Conservation (phyloP, 2,329 filamentous ascomycete species). For the Colletotrichum echinochloae region DNA sequence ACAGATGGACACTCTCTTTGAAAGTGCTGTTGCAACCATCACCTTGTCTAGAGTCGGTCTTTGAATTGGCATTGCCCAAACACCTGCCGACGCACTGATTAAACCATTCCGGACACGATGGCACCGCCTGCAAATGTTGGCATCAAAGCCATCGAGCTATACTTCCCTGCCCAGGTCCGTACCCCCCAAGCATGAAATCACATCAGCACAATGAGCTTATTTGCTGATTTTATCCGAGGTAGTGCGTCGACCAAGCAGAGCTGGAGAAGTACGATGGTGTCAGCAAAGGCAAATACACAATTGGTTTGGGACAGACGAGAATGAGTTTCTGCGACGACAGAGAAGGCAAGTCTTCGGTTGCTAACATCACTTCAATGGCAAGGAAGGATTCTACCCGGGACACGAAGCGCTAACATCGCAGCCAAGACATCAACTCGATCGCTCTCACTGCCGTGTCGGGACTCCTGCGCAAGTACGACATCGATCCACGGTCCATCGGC, state of each 20-base stretch:
- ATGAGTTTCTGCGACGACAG: conserved; percentile 94
- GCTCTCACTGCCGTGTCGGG: conserved; percentile 81
- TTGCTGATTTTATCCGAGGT: no score
- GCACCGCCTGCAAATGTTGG: conserved; percentile 71
- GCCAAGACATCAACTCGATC: conserved; percentile 88
- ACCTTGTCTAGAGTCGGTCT: no score
- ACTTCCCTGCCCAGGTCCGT: conserved; percentile 86
- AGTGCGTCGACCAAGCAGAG: conserved; percentile 88
- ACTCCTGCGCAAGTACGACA: conserved; percentile 84
- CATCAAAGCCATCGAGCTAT: conserved; percentile 93
- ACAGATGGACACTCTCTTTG: no score
- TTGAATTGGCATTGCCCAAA: no score
- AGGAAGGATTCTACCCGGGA: no score
- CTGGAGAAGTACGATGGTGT: conserved; percentile 90
- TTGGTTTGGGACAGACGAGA: conserved; percentile 89
- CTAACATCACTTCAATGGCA: no score
- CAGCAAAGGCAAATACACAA: conserved; percentile 86
- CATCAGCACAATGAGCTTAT: no score
- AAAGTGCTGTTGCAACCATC: conserved; percentile 60
- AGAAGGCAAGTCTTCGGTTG: conserved; percentile 71
- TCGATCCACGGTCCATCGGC: conserved; percentile 82
- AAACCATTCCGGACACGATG: not conserved
- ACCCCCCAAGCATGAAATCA: not conserved
- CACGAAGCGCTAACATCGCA: no score
- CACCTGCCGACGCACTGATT: no score